Conservation (phyloP, 2,329 filamentous ascomycete species). For the Pseudogymnoascus sp. region DNA sequence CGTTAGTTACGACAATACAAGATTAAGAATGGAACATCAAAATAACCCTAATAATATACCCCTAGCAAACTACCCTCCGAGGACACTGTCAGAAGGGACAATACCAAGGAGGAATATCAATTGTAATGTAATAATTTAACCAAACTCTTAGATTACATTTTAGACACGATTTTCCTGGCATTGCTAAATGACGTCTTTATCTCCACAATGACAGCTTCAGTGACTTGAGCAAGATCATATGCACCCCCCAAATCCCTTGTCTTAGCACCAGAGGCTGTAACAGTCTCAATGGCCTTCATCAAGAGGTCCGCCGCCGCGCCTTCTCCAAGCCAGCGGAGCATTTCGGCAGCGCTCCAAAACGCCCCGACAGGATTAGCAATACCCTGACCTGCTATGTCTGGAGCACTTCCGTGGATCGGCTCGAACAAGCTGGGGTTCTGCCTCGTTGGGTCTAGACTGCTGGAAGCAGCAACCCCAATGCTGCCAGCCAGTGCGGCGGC, state of each 20-base stretch:
- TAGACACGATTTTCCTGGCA: too few species aligned
- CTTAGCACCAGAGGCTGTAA: conserved; percentile 41
- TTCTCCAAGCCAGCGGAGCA: conserved; percentile 48
- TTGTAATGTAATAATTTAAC: too few species aligned
- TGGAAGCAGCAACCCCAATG: conserved; percentile 61
- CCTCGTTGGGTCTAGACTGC: conserved; percentile 52
- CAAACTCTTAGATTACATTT: too few species aligned
- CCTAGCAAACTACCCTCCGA: too few species aligned
- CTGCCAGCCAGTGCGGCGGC: conserved; percentile 59
- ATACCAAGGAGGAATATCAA: too few species aligned
- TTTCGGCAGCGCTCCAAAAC: conserved; percentile 49
- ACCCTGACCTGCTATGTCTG: conserved; percentile 48
- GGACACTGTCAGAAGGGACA: too few species aligned
- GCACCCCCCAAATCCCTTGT: conserved; percentile 44
- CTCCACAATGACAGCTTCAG: conserved; percentile 16
- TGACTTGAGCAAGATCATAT: conserved; percentile 16
- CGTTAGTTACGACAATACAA: too few species aligned
- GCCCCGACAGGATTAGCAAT: conserved; percentile 47
- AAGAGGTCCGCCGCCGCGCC: conserved; percentile 38
- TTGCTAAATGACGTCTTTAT: conserved; percentile 8
- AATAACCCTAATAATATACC: too few species aligned
- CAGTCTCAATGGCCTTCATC: conserved; percentile 42
- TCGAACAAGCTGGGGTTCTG: conserved; percentile 48
- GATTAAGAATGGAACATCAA: too few species aligned
- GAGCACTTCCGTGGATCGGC: conserved; percentile 48